Conservation (phyloP, 2,329 filamentous ascomycete genomes). For the Aureobasidium sp. region DNA sequence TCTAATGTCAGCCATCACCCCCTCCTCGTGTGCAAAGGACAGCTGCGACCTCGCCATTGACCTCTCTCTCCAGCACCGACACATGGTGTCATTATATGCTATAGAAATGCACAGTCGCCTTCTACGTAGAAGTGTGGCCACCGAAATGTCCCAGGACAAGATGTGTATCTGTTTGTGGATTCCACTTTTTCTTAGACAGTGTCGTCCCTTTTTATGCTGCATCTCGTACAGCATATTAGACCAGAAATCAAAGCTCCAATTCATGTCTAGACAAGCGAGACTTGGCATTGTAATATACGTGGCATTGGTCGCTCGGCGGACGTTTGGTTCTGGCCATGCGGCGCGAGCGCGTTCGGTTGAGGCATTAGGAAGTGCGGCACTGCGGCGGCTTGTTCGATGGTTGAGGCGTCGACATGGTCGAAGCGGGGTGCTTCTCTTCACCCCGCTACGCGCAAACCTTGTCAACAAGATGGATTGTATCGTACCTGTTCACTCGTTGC, state of each 20-base stretch:
- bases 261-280: neutral
- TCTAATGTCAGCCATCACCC: neutral
- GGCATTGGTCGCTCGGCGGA: neutral
- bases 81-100: too few relatives aligned
- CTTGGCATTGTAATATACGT: neutral
- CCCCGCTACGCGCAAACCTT: constrained; percentile 5
- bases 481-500: neutral
- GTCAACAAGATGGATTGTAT: neutral
- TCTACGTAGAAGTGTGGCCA: too few relatives aligned
- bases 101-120: too few relatives aligned
- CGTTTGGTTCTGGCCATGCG: neutral
- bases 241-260: neutral
- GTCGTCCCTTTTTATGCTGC: too few relatives aligned
- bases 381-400: neutral
- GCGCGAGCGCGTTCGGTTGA: constrained; percentile 2
- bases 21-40: too few relatives aligned
- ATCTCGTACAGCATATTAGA: too few relatives aligned
- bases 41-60: too few relatives aligned
- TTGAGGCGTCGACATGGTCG: neutral
- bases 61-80: too few relatives aligned
- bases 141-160: too few relatives aligned
- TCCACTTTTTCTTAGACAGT: too few relatives aligned
- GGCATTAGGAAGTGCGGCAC: neutral
- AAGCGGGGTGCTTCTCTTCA: constrained; percentile 7
- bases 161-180: too few relatives aligned